Base-by-base conservation (phyloP, 164 flowering plant genomes). In the Annona squamosa region DNA sequence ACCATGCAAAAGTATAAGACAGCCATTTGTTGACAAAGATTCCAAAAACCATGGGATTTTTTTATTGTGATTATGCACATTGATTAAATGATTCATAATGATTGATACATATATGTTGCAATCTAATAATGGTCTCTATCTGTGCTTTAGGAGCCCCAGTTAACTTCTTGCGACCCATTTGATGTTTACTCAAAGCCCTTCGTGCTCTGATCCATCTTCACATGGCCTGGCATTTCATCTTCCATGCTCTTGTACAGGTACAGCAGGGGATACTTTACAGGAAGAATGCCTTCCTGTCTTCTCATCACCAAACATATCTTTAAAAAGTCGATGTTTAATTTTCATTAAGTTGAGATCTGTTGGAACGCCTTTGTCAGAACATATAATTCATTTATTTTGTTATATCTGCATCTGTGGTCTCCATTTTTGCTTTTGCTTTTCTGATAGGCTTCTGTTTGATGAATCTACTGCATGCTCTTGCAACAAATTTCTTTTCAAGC, bases 171-270 rank as follows among this genome's bases (percentile, higher is more conserved):
- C 73, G 77, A 85, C 76, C 84, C 90, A 44, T 90, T 92, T 70
- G 94, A 92, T 77, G 94, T 90, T 47, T 90, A 92, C 73, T 65
- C 84, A 41, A 92, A 84, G 83, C 95, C 97, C 17, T 92, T 90
- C 80, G 74, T 81, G 26, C 79, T 91, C 16, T 91, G 86, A 88
- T 68, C n/a, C 42, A 5, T 46, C 10, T 62, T 61, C 6, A 12
- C 52, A 10, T 56, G 37, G 46, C 42, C 6, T n/a, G 41, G 5
- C 16, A 9, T 42, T 9, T 17, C 3, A 7, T 45, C 6, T 65
- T 42, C 16, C 68, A 65, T 65, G 46, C 68, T 26, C 43, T 9
- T 65, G 17, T 65, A 65, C 46, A 65, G 68, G 7, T 65, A 45
- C 46, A 65, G 68, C 45, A 7, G 16, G 45, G 46, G 45, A 65